A percentile compares a stretch with the other conserved stretches of the same genome.
These are phyloP conservation scores for Verticillium klebahnii DNA, from an alignment of 2,329 filamentous ascomycete species.

Conservation along the genomic window DNA sequence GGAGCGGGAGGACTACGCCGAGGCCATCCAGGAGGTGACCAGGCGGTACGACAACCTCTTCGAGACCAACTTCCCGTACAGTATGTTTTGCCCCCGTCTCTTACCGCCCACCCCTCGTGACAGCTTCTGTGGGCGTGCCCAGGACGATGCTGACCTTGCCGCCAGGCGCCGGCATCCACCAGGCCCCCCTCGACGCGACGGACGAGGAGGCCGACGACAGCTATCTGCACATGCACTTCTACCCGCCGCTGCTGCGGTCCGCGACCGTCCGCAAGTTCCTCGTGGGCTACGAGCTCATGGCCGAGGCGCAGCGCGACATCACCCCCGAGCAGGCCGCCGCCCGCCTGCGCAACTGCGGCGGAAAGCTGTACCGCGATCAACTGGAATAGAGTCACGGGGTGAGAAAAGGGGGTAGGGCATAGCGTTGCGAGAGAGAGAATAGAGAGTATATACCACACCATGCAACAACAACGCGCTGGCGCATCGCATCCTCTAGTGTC, in stretches of 20 bases:
- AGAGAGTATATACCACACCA: background rate
- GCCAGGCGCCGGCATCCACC: conserved; percentile 84
- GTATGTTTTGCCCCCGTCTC: conserved; percentile 40
- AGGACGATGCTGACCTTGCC: conserved; percentile 13
- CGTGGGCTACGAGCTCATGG: conserved; percentile 94
- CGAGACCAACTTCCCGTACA: conserved; percentile 95
- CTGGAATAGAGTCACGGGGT: conserved; percentile 8
- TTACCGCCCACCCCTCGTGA: background rate
- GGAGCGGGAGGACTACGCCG: conserved; percentile 72
- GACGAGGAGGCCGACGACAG: conserved; percentile 80
- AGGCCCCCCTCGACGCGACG: conserved; percentile 80
- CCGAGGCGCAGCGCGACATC: conserved; percentile 96
- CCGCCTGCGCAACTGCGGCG: conserved; percentile 69
- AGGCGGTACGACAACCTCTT: conserved; percentile 95
- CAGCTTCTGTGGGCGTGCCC: background rate
- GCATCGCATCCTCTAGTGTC: background rate
- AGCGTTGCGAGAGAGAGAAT: background rate
- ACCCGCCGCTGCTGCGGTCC: conserved; percentile 85
- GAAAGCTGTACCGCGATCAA: conserved; percentile 77
- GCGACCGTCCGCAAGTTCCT: conserved; percentile 95
- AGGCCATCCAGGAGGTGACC: conserved; percentile 82
- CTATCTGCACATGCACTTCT: conserved; percentile 97
- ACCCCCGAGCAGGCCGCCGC: conserved; percentile 92
- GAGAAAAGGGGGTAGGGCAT: background rate
- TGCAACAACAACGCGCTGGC: background rate